Percentiles rank a stretch among this genome's conserved stretches.
Evolutionary conservation across 2,329 filamentous ascomycete genomes (phyloP).

Genomic region (Nemania sp.): DNA sequence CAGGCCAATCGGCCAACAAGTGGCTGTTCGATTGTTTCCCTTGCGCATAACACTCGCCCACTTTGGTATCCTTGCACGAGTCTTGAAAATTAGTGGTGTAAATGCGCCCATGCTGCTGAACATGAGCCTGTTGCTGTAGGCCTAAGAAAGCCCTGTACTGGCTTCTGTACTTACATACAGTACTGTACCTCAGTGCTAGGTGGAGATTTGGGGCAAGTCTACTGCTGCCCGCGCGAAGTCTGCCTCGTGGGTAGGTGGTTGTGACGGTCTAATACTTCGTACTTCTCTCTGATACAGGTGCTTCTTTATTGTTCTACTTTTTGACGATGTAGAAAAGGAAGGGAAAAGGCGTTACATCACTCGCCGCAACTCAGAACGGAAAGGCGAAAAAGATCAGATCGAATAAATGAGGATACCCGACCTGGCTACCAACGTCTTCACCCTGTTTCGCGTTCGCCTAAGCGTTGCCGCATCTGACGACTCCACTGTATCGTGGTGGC

Average conservation of each 20-base stretch:
- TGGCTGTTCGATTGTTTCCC: neutral
- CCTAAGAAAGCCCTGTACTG: conserved; percentile 9
- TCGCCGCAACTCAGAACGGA: too few relatives aligned
- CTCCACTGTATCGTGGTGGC: conserved; percentile 32
- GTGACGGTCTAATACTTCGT: too few relatives aligned
- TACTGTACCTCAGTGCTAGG: too few relatives aligned
- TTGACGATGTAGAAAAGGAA: too few relatives aligned
- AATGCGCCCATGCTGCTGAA: conserved; percentile 6
- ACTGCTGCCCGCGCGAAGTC: too few relatives aligned
- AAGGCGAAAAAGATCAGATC: too few relatives aligned
- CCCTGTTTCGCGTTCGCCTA: conserved; percentile 5
- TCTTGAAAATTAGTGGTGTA: conserved; percentile 14
- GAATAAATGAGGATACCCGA: neutral
- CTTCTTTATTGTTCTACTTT: too few relatives aligned
- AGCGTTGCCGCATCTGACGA: conserved; percentile 37
- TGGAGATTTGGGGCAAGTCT: neutral
- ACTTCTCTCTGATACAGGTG: too few relatives aligned
- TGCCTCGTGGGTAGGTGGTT: too few relatives aligned
- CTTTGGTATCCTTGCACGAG: neutral
- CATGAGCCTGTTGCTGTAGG: neutral
- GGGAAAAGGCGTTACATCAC: too few relatives aligned
- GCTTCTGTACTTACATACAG: neutral
- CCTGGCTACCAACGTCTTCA: neutral
- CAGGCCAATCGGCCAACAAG: neutral
- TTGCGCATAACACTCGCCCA: conserved; percentile 10